Evolutionary conservation across 148 eudicot species (phyloP), one percentile per base, ranked within the genome.

Genomic region (Nepenthes gracilis): DNA sequence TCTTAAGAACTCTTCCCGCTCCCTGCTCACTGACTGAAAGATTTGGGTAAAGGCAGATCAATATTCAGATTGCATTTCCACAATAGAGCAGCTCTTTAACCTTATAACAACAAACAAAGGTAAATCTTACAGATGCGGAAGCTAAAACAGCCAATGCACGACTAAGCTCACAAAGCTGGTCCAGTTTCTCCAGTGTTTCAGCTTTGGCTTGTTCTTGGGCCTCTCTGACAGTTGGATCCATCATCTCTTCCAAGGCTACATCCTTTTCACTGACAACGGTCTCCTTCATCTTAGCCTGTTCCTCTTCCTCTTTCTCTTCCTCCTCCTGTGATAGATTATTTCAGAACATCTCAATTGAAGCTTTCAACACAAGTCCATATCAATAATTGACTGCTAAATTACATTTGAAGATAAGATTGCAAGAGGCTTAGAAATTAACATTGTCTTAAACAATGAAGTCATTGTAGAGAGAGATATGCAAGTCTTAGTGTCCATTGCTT

Each of bases 101-200:
- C 2, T 6, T 9, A n/a, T 12, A 35, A 43, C 14, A 34, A 63
- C 23, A 62, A 64, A 45, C 15, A 49, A 13, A 15, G 40, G 36
- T 36, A 35, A 66, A 36, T 73, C 72, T 73, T 78, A 91, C 97
- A 61, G 96, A 91, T 67, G 96, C 92, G 73, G 96, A 91, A 81
- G 97, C 96, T 68, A 87, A 73, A 74, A 91, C 87, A 75, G 96
- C 90, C 80, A 91, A 75, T 55, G 97, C 96, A 58, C 87, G 96
- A 54, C 97, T 91, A 61, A 91, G 80, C 75, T 85, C 81, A 72
- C 90, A 81, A 53, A 91, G 86, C 69, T 85, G 82, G 55, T 91
- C 86, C 59, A 78, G 79, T 68, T 83, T 85, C 58, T 88, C 93
- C 35, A 62, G 54, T 12, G 88, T 76, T 69, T 71, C 76, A 58